A percentile compares a stretch with the other conserved stretches of the same genome.
Evolutionary conservation across 2,329 filamentous ascomycete species (phyloP).

Genomic region (Aspergillus uvarum): DNA sequence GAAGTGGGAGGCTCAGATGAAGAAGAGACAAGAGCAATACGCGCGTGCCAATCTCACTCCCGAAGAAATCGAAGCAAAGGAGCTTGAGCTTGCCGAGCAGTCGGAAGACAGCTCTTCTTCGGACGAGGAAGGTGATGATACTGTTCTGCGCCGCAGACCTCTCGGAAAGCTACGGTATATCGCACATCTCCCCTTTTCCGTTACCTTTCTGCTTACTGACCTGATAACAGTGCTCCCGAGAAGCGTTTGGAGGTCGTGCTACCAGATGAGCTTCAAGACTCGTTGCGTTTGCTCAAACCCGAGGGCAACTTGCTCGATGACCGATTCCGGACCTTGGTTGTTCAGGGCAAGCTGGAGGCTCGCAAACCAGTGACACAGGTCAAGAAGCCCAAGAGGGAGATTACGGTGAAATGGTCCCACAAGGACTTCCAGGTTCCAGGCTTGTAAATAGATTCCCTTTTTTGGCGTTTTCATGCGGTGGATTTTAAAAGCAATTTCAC

Average conservation of each 20-base stretch:
- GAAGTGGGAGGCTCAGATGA: constrained; percentile 73
- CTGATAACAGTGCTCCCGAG: constrained; percentile 55
- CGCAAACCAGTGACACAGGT: constrained; percentile 75
- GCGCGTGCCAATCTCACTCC: constrained; percentile 70
- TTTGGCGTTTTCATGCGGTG: constrained; percentile 19
- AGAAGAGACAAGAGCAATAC: constrained; percentile 69
- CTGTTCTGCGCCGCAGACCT: constrained; percentile 66
- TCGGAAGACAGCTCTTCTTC: constrained; percentile 40
- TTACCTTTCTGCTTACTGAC: constrained; percentile 21
- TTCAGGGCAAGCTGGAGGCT: constrained; percentile 85
- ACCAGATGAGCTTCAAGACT: constrained; percentile 78
- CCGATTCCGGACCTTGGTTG: constrained; percentile 81
- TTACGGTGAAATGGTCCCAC: constrained; percentile 95
- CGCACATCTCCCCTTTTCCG: background rate
- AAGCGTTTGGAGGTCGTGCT: constrained; percentile 78
- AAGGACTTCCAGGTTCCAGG: constrained; percentile 77
- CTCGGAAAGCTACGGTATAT: constrained; percentile 61
- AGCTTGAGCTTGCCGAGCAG: constrained; percentile 47
- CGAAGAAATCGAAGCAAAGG: constrained; percentile 48
- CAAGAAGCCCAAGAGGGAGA: constrained; percentile 76
- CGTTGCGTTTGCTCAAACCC: constrained; percentile 78
- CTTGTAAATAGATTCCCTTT: constrained; percentile 22
- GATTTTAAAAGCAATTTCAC: constrained; percentile 17
- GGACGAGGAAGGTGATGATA: constrained; percentile 59
- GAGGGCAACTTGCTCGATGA: constrained; percentile 96